Base-by-base conservation (phyloP, 257 asterid genomes). In the Verbascum thapsus region DNA sequence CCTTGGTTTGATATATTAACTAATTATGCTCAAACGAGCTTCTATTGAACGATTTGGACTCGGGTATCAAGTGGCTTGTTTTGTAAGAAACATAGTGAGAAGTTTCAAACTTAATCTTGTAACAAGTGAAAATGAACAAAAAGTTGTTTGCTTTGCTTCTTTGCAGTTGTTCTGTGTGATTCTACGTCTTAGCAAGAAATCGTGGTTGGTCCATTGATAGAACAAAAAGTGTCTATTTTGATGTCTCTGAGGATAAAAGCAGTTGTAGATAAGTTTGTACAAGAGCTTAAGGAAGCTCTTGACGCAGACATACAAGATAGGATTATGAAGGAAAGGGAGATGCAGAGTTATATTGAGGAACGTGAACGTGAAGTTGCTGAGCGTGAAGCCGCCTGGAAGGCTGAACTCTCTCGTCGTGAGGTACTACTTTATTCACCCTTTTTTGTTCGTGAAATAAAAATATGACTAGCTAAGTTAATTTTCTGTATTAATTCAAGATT, bases 381-480 rank as follows among this genome's bases (percentile, higher is more conserved):
- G 69, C 94, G 99, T 0, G 99, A 92, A 83, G 97, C 97, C 32
- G 99, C 99, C 48, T 92, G 99, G 99, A 92, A 92, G 80, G 99
- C 97, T 2, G 94, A 92, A 54, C 96, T 92, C 68, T 89, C 99
- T 63, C 96, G 99, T 53, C 99, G 99, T 35, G 97, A 89, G 96
- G 98, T 87, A 76, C 78, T 87, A 76, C 78, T 53, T 52, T 1
- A n/a, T 19, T 69, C 50, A 17, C 41, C 34, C 7, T 68, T 7
- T 40, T 47, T 11, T 6, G 11, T 12, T 35, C 26, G 18, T 50
- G 39, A 41, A 10, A 38, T 64, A 17, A 30, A 68, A 53, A 43
- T 26, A 8, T 64, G 19, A 18, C 18, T 66, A 23, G 30, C 26
- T n/a, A n/a, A n/a, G n/a, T n/a, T n/a, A n/a, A n/a, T n/a, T n/a